Conservation (phyloP, 108 stramenopile species). For the Fragilariopsis cylindrus region DNA sequence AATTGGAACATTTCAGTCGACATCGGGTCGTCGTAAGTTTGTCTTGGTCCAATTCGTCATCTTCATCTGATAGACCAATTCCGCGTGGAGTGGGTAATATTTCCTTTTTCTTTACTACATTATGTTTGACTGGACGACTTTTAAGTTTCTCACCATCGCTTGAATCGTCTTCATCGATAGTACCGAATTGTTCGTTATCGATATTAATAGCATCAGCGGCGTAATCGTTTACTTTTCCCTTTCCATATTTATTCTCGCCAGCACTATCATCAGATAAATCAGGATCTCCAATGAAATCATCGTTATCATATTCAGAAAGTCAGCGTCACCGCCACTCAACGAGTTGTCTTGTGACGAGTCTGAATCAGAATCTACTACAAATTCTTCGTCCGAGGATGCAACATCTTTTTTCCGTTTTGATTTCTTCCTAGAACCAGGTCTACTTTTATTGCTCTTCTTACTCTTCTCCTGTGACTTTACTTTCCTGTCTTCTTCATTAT, state of each 20-base stretch:
- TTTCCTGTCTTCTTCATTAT: background rate
- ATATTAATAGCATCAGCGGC: conserved; percentile 27
- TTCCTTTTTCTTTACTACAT: conserved; percentile 16
- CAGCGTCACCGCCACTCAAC: conserved; percentile 16
- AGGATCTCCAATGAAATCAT: background rate
- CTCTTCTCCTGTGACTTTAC: background rate
- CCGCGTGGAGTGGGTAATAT: conserved; percentile 25
- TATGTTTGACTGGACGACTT: background rate
- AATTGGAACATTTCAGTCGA: conserved; percentile 17
- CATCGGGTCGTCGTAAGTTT: background rate
- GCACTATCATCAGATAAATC: background rate
- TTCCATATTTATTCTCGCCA: background rate
- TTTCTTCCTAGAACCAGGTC: background rate
- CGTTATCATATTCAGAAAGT: background rate
- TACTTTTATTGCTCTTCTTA: background rate
- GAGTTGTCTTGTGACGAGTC: conserved; percentile 26
- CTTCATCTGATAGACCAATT: background rate
- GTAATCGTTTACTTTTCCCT: conserved; percentile 20
- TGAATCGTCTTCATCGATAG: conserved; percentile 15
- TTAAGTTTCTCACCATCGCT: background rate
- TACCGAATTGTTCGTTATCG: conserved; percentile 42
- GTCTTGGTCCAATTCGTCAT: conserved; percentile 1
- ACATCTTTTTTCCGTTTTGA: conserved; percentile 3
- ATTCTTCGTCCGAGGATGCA: conserved; percentile 40
- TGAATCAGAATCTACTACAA: conserved; percentile 33